Evolutionary conservation across 2,329 filamentous ascomycete species (phyloP).

Genomic region (Blumeria graminis): DNA sequence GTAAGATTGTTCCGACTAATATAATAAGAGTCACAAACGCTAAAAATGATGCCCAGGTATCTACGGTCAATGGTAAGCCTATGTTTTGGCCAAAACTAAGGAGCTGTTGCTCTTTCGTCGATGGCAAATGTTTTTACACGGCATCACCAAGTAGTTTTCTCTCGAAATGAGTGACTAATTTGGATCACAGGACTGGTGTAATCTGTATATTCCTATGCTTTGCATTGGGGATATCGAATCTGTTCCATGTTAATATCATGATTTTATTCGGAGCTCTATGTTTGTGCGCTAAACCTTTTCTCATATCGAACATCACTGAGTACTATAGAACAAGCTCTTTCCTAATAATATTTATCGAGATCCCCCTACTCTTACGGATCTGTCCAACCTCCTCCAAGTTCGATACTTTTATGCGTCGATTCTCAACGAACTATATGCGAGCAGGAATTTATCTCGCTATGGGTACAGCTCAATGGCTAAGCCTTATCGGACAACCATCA

Average conservation of each 20-base stretch:
- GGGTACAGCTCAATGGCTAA: slow-evolving; percentile 66
- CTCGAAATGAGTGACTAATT: too few species aligned
- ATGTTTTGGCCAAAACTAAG: not conserved
- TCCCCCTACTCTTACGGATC: slow-evolving; percentile 86
- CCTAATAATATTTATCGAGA: slow-evolving; percentile 63
- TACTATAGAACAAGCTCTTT: slow-evolving; percentile 37
- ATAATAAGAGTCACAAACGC: slow-evolving; percentile 1
- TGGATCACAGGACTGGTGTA: slow-evolving; percentile 35
- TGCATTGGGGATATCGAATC: slow-evolving; percentile 42
- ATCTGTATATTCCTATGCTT: slow-evolving; percentile 48
- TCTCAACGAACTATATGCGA: slow-evolving; percentile 94
- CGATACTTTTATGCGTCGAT: slow-evolving; percentile 68
- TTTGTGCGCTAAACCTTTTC: slow-evolving; percentile 21
- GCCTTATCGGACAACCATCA: slow-evolving; percentile 36
- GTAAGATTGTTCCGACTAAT: slow-evolving; percentile 22
- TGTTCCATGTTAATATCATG: slow-evolving; percentile 29
- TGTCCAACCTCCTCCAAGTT: slow-evolving; percentile 85
- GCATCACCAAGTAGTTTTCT: too few species aligned
- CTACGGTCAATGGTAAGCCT: slow-evolving; percentile 49
- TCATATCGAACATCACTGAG: slow-evolving; percentile 3
- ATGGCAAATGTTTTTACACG: too few species aligned
- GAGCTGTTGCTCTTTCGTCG: too few species aligned
- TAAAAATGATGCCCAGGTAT: slow-evolving; percentile 27
- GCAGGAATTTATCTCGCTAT: slow-evolving; percentile 66
- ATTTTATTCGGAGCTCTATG: slow-evolving; percentile 24